A percentile compares a stretch with the other conserved stretches of the same genome.
phyloP scores from a whole-genome alignment of 441 rosid species.

The Heliophila coronopifolia region DNA sequence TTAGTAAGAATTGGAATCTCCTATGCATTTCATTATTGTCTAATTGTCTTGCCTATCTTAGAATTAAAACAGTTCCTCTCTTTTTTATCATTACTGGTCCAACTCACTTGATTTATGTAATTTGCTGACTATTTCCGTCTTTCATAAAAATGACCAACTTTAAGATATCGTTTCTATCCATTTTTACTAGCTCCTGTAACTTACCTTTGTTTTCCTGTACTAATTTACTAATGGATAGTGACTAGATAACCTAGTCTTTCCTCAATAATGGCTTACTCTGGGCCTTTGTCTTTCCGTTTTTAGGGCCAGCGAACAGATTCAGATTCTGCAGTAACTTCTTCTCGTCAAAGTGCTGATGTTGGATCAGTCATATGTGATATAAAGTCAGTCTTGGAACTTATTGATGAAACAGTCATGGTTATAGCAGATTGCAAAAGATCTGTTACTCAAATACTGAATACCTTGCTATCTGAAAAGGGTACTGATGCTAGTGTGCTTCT shows the following conservation, averaged over 20 bases:
- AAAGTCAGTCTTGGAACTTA: constrained; percentile 80
- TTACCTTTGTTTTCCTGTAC: constrained; percentile 2
- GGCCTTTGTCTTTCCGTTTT: constrained; percentile 17
- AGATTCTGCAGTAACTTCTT: constrained; percentile 82
- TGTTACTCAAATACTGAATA: constrained; percentile 69
- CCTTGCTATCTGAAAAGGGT: constrained; percentile 85
- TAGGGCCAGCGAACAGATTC: constrained; percentile 88
- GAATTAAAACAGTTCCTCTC: constrained; percentile 1
- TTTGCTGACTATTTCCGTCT: background rate
- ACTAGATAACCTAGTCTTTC: constrained; percentile 9
- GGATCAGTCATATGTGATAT: constrained; percentile 79
- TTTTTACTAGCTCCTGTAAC: background rate
- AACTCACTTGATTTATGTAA: constrained; percentile 12
- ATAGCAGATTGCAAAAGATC: constrained; percentile 82
- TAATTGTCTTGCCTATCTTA: no score
- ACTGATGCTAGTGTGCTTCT: constrained; percentile 93
- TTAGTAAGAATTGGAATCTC: constrained; percentile 6
- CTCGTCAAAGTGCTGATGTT: constrained; percentile 83
- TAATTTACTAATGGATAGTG: background rate
- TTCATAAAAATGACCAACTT: background rate
- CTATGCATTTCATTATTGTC: constrained; percentile 2
- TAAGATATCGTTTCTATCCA: constrained; percentile 1
- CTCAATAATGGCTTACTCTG: constrained; percentile 16
- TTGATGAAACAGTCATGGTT: constrained; percentile 82
- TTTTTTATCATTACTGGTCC: constrained; percentile 8